These are phyloP conservation scores for Tuber microsphaerosporum DNA, from an alignment of 495 filamentous ascomycete genomes.

Conservation along the genomic window DNA sequence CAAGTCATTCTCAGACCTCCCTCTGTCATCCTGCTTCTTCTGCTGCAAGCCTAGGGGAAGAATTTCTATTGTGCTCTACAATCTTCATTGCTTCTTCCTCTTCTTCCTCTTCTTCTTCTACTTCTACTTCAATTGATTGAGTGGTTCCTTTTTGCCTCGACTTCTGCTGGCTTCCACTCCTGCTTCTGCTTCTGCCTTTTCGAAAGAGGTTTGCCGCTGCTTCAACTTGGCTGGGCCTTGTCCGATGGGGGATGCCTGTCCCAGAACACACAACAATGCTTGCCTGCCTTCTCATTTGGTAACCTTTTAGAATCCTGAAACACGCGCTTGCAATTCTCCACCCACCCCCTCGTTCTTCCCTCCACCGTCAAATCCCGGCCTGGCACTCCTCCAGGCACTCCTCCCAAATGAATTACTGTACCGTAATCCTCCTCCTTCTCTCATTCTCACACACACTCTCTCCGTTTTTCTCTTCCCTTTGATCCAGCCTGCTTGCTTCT, in stretches of 20 bases:
- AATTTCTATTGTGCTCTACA: slow-evolving; percentile 29
- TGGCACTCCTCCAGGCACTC: not conserved
- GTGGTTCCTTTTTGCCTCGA: not conserved
- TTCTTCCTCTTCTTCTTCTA: slow-evolving; percentile 19
- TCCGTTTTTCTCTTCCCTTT: slow-evolving; percentile 17
- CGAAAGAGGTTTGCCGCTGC: slow-evolving; percentile 32
- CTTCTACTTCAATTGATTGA: slow-evolving; percentile 13
- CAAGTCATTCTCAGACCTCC: not conserved
- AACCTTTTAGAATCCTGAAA: slow-evolving; percentile 39
- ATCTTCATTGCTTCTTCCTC: slow-evolving; percentile 26
- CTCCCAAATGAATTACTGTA: slow-evolving; percentile 20
- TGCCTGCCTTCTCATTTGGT: slow-evolving; percentile 34
- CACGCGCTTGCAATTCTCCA: slow-evolving; percentile 40
- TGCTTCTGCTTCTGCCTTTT: slow-evolving; percentile 18
- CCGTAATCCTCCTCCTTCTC: slow-evolving; percentile 31
- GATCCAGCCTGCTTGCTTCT: not conserved
- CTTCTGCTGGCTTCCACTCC: slow-evolving; percentile 10
- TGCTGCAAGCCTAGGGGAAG: not conserved
- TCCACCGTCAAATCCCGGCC: slow-evolving; percentile 24
- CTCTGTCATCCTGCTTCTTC: slow-evolving; percentile 1
- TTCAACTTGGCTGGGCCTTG: slow-evolving; percentile 33
- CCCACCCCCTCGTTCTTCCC: slow-evolving; percentile 34
- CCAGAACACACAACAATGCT: slow-evolving; percentile 35
- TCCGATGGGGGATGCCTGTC: slow-evolving; percentile 39
- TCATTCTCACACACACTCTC: slow-evolving; percentile 19